Percentiles rank a stretch among this genome's conserved stretches.
These are phyloP conservation scores for Chaetomium tenue DNA, from an alignment of 495 filamentous ascomycete species.

Conservation along the genomic window DNA sequence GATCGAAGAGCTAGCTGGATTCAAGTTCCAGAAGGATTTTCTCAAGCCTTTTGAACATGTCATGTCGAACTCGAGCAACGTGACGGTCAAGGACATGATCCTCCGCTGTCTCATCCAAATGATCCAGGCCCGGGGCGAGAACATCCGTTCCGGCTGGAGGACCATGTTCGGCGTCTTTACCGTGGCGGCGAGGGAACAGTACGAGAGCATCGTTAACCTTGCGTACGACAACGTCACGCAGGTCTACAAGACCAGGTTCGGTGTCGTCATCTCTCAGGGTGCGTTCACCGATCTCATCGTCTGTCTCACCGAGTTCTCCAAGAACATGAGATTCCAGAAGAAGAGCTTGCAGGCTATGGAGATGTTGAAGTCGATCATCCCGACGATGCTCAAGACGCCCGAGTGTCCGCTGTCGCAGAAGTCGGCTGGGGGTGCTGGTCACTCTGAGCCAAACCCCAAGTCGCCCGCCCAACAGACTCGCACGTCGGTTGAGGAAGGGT, in stretches of 20 bases:
- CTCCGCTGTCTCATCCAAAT: slow-evolving; percentile 97
- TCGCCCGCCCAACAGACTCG: slow-evolving; percentile 47
- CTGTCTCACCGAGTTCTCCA: slow-evolving; percentile 95
- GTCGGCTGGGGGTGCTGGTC: slow-evolving; percentile 15
- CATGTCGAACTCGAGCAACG: slow-evolving; percentile 84
- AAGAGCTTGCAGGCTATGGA: slow-evolving; percentile 97
- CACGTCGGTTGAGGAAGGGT: slow-evolving; percentile 88
- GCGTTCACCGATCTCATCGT: slow-evolving; percentile 96
- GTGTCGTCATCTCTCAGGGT: slow-evolving; percentile 91
- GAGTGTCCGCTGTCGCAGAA: slow-evolving; percentile 83
- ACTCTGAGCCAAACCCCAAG: slow-evolving; percentile 36
- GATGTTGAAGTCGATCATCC: slow-evolving; percentile 83
- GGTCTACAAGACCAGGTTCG: slow-evolving; percentile 96
- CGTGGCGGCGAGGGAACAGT: slow-evolving; percentile 86
- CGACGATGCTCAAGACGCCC: slow-evolving; percentile 90
- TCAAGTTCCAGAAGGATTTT: slow-evolving; percentile 99
- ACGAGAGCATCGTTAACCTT: slow-evolving; percentile 93
- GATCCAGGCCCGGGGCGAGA: slow-evolving; percentile 93
- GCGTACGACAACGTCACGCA: slow-evolving; percentile 96
- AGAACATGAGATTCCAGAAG: slow-evolving; percentile 97
- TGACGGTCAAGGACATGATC: slow-evolving; percentile 96
- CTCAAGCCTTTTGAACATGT: slow-evolving; percentile 97
- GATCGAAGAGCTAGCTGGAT: slow-evolving; percentile 93
- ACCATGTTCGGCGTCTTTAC: slow-evolving; percentile 99
- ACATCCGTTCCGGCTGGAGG: slow-evolving; percentile 96